These are phyloP conservation scores for Tuctoria greenei DNA, from an alignment of 176 grass and related monocot genomes.

Conservation along the genomic window DNA sequence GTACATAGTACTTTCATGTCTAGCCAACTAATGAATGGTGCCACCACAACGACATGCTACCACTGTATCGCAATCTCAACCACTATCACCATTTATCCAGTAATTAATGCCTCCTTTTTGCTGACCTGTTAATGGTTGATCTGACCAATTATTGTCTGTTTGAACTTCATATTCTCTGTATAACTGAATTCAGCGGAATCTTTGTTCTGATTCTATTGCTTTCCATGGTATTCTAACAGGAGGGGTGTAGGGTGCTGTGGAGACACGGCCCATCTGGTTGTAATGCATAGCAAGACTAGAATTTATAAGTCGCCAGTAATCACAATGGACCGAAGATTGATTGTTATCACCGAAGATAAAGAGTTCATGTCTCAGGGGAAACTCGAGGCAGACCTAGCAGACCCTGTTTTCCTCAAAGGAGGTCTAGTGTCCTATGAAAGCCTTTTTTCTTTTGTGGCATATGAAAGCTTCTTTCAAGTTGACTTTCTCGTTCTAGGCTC, in stretches of 20 bases:
- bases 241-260: neutral
- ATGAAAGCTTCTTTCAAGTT: too few species aligned
- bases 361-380: neutral
- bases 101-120: constrained; percentile 12
- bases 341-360: neutral
- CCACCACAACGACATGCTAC: constrained; percentile 14
- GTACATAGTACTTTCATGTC: neutral
- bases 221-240: neutral
- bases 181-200: neutral
- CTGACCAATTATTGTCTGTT: neutral
- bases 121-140: neutral
- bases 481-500: too few species aligned
- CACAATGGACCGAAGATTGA: neutral
- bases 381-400: neutral
- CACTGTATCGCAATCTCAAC: neutral
- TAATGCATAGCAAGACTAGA: neutral
- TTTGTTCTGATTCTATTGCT: neutral
- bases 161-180: neutral
- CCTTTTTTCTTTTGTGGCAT: too few species aligned
- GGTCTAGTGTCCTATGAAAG: neutral
- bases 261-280: neutral
- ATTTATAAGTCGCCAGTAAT: neutral
- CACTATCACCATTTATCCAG: neutral
- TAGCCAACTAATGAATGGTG: constrained; percentile 10
- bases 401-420: neutral